These are phyloP conservation scores for Nigrograna mackinnonii DNA, from an alignment of 2,329 filamentous ascomycete species.

Conservation along the genomic window DNA sequence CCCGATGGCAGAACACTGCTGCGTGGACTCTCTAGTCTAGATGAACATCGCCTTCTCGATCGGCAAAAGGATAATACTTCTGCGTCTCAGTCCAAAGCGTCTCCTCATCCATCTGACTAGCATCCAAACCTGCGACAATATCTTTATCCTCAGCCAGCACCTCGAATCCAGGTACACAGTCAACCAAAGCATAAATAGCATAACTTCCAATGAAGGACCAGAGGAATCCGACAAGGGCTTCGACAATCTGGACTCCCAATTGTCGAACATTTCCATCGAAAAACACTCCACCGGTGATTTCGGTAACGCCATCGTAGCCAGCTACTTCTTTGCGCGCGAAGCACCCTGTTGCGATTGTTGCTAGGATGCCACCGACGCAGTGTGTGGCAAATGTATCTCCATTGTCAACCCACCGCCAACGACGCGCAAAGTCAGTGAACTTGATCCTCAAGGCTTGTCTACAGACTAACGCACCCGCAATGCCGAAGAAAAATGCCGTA, in stretches of 20 bases:
- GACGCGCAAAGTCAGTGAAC: constrained; percentile 52
- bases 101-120: constrained; percentile 56
- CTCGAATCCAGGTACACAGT: constrained; percentile 57
- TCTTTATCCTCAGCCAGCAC: constrained; percentile 57
- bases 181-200: constrained; percentile 53
- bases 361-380: constrained; percentile 55
- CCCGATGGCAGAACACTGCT: no score
- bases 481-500: constrained; percentile 53
- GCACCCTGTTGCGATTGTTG: constrained; percentile 55
- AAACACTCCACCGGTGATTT: constrained; percentile 55
- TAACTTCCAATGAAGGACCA: constrained; percentile 57
- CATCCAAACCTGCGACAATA: constrained; percentile 53
- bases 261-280: constrained; percentile 58
- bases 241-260: constrained; percentile 54
- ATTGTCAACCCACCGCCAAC: constrained; percentile 57
- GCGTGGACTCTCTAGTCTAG: no score
- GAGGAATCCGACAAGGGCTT: constrained; percentile 54
- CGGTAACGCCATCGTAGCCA: constrained; percentile 55
- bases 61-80: constrained; percentile 40
- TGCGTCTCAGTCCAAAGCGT: constrained; percentile 38
- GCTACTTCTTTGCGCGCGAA: constrained; percentile 57
- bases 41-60: constrained; percentile 27
- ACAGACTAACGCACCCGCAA: constrained; percentile 51
- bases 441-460: constrained; percentile 58
- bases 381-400: constrained; percentile 61